phyloP scores from a whole-genome alignment of 257 asterid species.

The Galeopsis tetrahit region DNA sequence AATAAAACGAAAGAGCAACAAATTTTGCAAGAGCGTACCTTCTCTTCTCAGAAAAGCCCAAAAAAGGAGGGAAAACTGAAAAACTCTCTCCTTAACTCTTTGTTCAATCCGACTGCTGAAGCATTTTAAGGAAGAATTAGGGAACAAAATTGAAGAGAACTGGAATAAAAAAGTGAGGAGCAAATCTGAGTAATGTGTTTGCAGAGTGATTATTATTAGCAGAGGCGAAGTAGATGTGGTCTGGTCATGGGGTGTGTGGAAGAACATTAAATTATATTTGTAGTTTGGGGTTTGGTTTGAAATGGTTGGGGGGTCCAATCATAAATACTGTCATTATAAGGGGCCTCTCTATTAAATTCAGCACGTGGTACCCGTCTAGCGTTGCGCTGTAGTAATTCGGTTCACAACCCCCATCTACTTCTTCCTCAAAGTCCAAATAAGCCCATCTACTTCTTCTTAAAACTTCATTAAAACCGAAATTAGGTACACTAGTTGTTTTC shows the following conservation, averaged over 20 bases:
- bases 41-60: conserved; percentile 40
- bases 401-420: conserved; percentile 49
- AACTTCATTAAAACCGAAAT: neutral
- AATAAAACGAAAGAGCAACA: conserved; percentile 5
- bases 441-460: conserved; percentile 42
- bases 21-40: conserved; percentile 32
- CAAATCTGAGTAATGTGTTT: conserved; percentile 42
- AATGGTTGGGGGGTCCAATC: conserved; percentile 47
- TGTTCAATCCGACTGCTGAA: conserved; percentile 35
- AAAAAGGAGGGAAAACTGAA: conserved; percentile 25
- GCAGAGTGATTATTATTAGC: conserved; percentile 25
- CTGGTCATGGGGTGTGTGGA: conserved; percentile 19
- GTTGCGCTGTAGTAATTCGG: conserved; percentile 32
- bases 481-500: too few species aligned
- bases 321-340: conserved; percentile 41
- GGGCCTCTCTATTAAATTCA: conserved; percentile 33
- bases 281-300: conserved; percentile 66
- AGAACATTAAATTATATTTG: conserved; percentile 25
- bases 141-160: neutral
- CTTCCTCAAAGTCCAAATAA: too few species aligned
- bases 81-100: conserved; percentile 11
- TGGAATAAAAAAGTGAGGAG: conserved; percentile 31
- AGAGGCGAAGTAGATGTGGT: conserved; percentile 40
- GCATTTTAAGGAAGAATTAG: conserved; percentile 35
- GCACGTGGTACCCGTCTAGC: conserved; percentile 53